A percentile compares a stretch with the other conserved stretches of the same genome.
phyloP scores from a whole-genome alignment of 495 filamentous ascomycete genomes.

The Lasiosphaeriaceae sp. region DNA sequence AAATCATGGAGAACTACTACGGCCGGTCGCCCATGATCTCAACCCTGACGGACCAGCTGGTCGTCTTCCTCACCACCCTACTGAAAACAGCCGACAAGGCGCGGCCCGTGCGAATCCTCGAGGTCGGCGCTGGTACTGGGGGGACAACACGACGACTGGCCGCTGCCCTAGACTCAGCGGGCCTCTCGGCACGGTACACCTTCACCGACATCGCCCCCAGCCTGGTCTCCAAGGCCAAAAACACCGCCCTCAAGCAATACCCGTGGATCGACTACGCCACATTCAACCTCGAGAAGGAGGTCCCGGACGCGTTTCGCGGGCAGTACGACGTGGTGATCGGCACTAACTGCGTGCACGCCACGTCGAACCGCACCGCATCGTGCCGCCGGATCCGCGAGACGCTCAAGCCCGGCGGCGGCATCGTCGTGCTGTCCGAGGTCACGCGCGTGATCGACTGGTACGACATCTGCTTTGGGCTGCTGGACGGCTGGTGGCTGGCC shows the following conservation, averaged over 20 bases:
- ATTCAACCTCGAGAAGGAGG: constrained; percentile 46
- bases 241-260: constrained; percentile 19
- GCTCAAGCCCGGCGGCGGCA: constrained; percentile 37
- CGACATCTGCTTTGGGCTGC: constrained; percentile 48
- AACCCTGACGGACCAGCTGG: not conserved
- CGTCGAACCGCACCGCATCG: constrained; percentile 26
- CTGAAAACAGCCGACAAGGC: not conserved
- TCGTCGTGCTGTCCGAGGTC: constrained; percentile 34
- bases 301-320: constrained; percentile 43
- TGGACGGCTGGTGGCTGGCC: constrained; percentile 55
- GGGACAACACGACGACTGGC: constrained; percentile 32
- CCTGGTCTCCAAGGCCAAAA: constrained; percentile 45
- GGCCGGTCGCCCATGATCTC: constrained; percentile 7
- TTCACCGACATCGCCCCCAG: constrained; percentile 49
- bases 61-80: not conserved
- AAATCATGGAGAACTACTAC: constrained; percentile 9
- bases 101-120: constrained; percentile 32
- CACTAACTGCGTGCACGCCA: constrained; percentile 48
- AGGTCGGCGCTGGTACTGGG: constrained; percentile 53
- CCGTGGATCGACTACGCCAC: constrained; percentile 39
- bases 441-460: constrained; percentile 36
- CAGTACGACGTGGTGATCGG: constrained; percentile 52
- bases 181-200: constrained; percentile 42
- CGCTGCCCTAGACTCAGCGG: constrained; percentile 18
- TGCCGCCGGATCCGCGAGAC: constrained; percentile 27